Percentiles rank a stretch among this genome's conserved stretches.
Evolutionary conservation across 176 grass and related monocot species (phyloP).

Genomic region (Carex cristatella): DNA sequence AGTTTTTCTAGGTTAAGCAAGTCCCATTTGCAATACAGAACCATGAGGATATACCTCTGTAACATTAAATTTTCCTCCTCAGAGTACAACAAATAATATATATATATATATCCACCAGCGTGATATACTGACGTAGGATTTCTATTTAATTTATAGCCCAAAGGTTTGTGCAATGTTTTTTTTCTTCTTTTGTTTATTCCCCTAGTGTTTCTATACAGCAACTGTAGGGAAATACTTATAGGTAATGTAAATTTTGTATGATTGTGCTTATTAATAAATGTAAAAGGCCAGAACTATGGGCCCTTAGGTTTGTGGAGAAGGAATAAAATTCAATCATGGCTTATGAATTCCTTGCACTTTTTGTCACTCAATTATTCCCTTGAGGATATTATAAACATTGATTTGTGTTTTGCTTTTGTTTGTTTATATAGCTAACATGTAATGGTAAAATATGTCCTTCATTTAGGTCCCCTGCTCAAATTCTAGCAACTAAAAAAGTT

Average conservation of each 20-base stretch:
- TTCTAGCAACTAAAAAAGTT: neutral
- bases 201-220: conserved; percentile 5
- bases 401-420: neutral
- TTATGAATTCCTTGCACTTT: neutral
- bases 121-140: conserved; percentile 18
- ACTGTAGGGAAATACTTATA: neutral
- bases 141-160: neutral
- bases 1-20: neutral
- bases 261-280: conserved; percentile 15
- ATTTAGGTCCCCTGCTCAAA: neutral
- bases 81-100: neutral
- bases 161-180: neutral
- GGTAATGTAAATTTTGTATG: conserved; percentile 13
- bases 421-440: neutral
- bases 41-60: neutral
- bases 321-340: neutral
- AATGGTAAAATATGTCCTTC: neutral
- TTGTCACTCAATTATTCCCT: neutral
- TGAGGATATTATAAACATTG: neutral
- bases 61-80: neutral
- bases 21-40: neutral
- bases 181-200: neutral
- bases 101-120: neutral
- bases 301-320: neutral
- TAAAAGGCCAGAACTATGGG: neutral